phyloP scores from a whole-genome alignment of 129 eudicot genomes.

The Daucus carota region DNA sequence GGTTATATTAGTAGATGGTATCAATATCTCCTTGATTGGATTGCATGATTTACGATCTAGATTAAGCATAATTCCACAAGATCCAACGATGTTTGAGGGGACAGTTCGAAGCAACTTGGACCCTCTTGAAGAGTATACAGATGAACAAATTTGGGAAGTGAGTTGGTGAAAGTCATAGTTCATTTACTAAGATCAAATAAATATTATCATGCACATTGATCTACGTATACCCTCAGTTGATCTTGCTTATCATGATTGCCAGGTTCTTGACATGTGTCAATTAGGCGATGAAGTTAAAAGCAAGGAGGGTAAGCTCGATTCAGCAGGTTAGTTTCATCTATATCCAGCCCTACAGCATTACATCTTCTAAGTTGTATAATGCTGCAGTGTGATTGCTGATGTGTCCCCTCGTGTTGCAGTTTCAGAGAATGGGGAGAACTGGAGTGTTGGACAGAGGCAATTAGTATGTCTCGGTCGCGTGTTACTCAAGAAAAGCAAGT shows the following conservation, averaged over 20 bases:
- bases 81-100: conserved; percentile 96
- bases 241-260: neutral
- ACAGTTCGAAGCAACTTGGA: conserved; percentile 72
- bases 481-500: conserved; percentile 68
- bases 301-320: conserved; percentile 66
- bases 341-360: neutral
- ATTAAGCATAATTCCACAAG: conserved; percentile 94
- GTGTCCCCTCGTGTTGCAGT: conserved; percentile 21
- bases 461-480: conserved; percentile 86
- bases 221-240: neutral
- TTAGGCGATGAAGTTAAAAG: conserved; percentile 80
- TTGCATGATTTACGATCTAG: conserved; percentile 80
- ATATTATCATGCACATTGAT: neutral
- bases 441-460: conserved; percentile 97
- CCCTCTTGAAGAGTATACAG: conserved; percentile 75
- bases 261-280: conserved; percentile 93
- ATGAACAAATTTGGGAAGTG: conserved; percentile 93
- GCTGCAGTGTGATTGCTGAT: neutral
- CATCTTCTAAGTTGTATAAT: neutral
- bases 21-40: conserved; percentile 58
- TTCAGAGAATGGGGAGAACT: conserved; percentile 78
- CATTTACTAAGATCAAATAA: neutral
- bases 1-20: conserved; percentile 48
- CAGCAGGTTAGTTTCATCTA: conserved; percentile 39
- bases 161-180: neutral